Evolutionary conservation across 208 protist genomes (phyloP).

Genomic region (Vickermania ingenoplastis): DNA sequence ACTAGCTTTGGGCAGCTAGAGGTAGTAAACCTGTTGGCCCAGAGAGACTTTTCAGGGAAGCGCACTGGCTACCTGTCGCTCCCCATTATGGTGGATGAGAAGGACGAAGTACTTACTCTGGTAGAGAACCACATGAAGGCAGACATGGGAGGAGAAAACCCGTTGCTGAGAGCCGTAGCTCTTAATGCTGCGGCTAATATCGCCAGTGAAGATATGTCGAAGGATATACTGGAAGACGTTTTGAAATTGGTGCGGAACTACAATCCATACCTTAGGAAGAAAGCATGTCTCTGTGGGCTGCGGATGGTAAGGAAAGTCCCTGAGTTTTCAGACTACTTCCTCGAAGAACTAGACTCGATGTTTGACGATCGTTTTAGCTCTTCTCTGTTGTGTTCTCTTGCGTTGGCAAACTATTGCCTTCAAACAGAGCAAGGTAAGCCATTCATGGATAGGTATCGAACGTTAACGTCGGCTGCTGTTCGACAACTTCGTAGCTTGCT

Average conservation of each 20-base stretch:
- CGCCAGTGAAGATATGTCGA: conserved; percentile 92
- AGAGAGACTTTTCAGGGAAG: conserved; percentile 95
- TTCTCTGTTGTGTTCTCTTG: conserved; percentile 86
- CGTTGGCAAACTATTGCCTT: conserved; percentile 89
- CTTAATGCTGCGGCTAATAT: conserved; percentile 97
- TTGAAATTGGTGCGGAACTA: conserved; percentile 68
- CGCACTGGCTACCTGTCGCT: conserved; percentile 96
- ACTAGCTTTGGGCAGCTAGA: conserved; percentile 99
- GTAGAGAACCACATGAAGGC: conserved; percentile 97
- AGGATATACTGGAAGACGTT: conserved; percentile 85
- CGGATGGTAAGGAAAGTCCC: conserved; percentile 92
- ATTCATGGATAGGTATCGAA: conserved; percentile 69
- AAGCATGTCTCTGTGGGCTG: conserved; percentile 86
- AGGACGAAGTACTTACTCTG: conserved; percentile 96
- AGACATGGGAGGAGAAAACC: conserved; percentile 86
- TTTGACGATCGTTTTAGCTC: conserved; percentile 54
- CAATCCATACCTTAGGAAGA: conserved; percentile 92
- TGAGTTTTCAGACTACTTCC: conserved; percentile 93
- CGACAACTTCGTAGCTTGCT: conserved; percentile 93
- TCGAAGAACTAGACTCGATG: conserved; percentile 68
- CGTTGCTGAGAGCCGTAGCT: conserved; percentile 91
- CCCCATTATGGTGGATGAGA: conserved; percentile 95
- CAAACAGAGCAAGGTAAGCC: conserved; percentile 28
- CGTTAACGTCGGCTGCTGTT: conserved; percentile 87
- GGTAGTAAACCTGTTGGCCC: conserved; percentile 96